Evolutionary conservation across 495 filamentous ascomycete genomes (phyloP).

Genomic region (Beverwykella pulmonaria): DNA sequence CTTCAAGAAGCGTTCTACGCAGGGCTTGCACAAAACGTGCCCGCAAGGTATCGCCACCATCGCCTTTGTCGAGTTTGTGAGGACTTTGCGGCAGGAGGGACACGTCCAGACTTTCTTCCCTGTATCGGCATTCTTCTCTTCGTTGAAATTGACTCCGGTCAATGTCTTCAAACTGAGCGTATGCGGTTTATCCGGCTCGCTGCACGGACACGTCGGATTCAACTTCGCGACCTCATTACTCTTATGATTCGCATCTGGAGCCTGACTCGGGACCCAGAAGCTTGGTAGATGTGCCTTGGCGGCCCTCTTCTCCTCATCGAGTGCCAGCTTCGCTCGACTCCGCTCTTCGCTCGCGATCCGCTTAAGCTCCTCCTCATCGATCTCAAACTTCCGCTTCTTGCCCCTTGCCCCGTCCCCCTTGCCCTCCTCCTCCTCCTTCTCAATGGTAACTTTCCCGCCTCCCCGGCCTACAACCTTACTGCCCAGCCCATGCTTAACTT

Average conservation of each 20-base stretch:
- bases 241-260: slow-evolving; percentile 60
- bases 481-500: slow-evolving; percentile 53
- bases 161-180: slow-evolving; percentile 80
- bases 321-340: slow-evolving; percentile 64
- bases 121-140: slow-evolving; percentile 60
- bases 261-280: slow-evolving; percentile 92
- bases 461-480: slow-evolving; percentile 47
- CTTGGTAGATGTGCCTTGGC: slow-evolving; percentile 69
- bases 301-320: slow-evolving; percentile 75
- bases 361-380: slow-evolving; percentile 78
- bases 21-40: slow-evolving; percentile 88
- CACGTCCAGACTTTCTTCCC: slow-evolving; percentile 66
- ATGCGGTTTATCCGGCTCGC: slow-evolving; percentile 69
- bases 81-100: slow-evolving; percentile 82
- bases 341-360: slow-evolving; percentile 70
- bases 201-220: slow-evolving; percentile 78
- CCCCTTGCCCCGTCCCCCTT: slow-evolving; percentile 49
- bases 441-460: slow-evolving; percentile 50
- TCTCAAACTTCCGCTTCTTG: slow-evolving; percentile 76
- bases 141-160: slow-evolving; percentile 76
- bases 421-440: slow-evolving; percentile 37
- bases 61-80: slow-evolving; percentile 82
- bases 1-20: slow-evolving; percentile 83
- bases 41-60: slow-evolving; percentile 90
- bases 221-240: slow-evolving; percentile 62